phyloP scores from a whole-genome alignment of 1,284 basidiomycete genomes.

The Trichosporon sp. region DNA sequence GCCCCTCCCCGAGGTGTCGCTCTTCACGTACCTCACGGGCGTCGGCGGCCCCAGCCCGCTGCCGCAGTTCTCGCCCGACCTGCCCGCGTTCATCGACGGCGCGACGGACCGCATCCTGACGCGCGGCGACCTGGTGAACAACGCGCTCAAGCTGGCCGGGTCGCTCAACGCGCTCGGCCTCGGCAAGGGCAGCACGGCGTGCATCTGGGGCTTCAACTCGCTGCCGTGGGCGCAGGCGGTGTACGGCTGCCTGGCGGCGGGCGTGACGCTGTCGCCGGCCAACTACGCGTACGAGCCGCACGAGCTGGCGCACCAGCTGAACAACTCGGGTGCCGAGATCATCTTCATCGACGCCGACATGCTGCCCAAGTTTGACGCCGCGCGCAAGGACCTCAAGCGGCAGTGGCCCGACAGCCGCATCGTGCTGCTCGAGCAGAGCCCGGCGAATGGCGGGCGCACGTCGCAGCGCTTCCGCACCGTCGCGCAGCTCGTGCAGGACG shows the following conservation, averaged over 20 bases:
- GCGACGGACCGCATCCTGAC: conserved; percentile 58
- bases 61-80: conserved; percentile 30
- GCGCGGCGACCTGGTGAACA: conserved; percentile 56
- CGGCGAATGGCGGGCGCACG: neutral
- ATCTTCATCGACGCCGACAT: conserved; percentile 59
- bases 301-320: conserved; percentile 47
- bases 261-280: conserved; percentile 35
- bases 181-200: conserved; percentile 34
- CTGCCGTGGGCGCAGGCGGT: conserved; percentile 61
- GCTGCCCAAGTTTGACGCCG: conserved; percentile 41
- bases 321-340: conserved; percentile 57
- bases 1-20: conserved; percentile 11
- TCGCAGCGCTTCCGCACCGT: neutral
- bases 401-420: conserved; percentile 23
- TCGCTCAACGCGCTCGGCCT: conserved; percentile 51
- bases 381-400: conserved; percentile 18
- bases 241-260: conserved; percentile 53
- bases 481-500: neutral
- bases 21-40: conserved; percentile 15
- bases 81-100: conserved; percentile 65
- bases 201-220: conserved; percentile 54
- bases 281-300: conserved; percentile 27
- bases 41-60: conserved; percentile 17
- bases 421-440: conserved; percentile 26
- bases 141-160: conserved; percentile 59